Percentiles rank a stretch among this genome's conserved stretches.
phyloP scores from a whole-genome alignment of 2,329 filamentous ascomycete species.

The Aureobasidium sp. region DNA sequence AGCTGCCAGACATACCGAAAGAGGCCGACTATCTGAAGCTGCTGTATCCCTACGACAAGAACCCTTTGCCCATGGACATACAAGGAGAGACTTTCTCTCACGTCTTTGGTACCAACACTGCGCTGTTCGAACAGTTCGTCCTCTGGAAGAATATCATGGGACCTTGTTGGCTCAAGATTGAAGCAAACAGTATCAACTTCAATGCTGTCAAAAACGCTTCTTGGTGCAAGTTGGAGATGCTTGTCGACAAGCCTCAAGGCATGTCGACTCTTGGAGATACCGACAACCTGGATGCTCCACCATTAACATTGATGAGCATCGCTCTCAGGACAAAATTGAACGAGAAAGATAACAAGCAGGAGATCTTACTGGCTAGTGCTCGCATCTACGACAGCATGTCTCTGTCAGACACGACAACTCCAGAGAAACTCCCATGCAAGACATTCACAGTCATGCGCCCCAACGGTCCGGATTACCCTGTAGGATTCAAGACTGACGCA shows the following conservation, averaged over 20 bases:
- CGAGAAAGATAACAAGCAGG: conserved; percentile 87
- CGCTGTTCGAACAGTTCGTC: conserved; percentile 95
- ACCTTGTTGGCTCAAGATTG: conserved; percentile 91
- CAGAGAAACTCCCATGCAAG: conserved; percentile 79
- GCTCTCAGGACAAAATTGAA: conserved; percentile 84
- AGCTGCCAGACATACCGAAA: conserved; percentile 75
- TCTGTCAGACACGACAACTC: conserved; percentile 76
- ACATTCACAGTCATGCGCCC: conserved; percentile 90
- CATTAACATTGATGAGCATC: conserved; percentile 92
- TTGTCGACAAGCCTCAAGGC: conserved; percentile 67
- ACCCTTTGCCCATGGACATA: conserved; percentile 59
- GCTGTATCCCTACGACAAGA: conserved; percentile 89
- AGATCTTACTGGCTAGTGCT: conserved; percentile 84
- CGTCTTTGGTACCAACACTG: conserved; percentile 87
- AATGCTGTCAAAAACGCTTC: conserved; percentile 80
- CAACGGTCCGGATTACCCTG: conserved; percentile 61
- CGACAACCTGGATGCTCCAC: conserved; percentile 74
- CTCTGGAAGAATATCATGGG: conserved; percentile 99
- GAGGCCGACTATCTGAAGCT: conserved; percentile 90
- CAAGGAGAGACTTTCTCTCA: conserved; percentile 86
- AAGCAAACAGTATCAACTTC: conserved; percentile 65
- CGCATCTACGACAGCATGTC: conserved; percentile 88
- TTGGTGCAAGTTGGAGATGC: conserved; percentile 91
- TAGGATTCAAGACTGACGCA: conserved; percentile 74
- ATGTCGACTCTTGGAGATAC: conserved; percentile 66